Percentiles rank a stretch among this genome's conserved stretches.
phyloP scores from a whole-genome alignment of 495 filamentous ascomycete genomes.

The Trypethelium eluteriae region DNA sequence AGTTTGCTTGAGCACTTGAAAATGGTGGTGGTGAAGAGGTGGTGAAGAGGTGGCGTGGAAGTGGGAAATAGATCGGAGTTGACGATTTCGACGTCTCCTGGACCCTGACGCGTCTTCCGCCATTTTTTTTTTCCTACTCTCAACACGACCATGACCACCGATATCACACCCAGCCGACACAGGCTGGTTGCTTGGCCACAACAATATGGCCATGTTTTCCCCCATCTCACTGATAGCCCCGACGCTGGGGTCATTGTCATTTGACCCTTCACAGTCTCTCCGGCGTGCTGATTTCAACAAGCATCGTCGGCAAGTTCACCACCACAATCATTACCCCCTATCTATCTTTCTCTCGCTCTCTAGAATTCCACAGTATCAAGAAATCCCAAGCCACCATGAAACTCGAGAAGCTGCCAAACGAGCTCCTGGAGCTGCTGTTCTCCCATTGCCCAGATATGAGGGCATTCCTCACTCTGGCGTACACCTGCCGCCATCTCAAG shows the following conservation, averaged over 20 bases:
- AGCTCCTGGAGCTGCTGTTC: slow-evolving; percentile 56
- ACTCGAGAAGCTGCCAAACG: slow-evolving; percentile 49
- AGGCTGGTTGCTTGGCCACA: neutral
- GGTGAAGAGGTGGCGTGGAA: no score
- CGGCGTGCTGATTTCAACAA: slow-evolving; percentile 16
- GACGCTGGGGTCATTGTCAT: slow-evolving; percentile 58
- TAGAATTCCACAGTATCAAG: no score
- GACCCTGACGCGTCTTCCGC: neutral
- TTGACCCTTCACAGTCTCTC: slow-evolving; percentile 40
- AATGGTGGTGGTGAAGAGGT: no score
- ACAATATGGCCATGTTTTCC: neutral
- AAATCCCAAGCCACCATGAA: slow-evolving; percentile 33
- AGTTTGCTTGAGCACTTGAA: no score
- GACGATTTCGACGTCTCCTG: neutral
- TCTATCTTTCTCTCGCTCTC: neutral
- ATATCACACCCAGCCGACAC: neutral
- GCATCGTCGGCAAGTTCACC: slow-evolving; percentile 8
- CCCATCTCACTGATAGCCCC: slow-evolving; percentile 52
- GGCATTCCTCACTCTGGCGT: slow-evolving; percentile 48
- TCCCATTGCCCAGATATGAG: slow-evolving; percentile 45
- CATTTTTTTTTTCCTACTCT: no score
- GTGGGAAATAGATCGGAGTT: neutral
- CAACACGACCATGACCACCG: neutral
- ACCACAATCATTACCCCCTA: neutral
- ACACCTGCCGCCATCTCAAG: slow-evolving; percentile 48